Evolutionary conservation across 768 basidiomycete genomes (phyloP), one percentile per base, ranked within the genome.

Genomic region (Naganishia friedmannii): DNA sequence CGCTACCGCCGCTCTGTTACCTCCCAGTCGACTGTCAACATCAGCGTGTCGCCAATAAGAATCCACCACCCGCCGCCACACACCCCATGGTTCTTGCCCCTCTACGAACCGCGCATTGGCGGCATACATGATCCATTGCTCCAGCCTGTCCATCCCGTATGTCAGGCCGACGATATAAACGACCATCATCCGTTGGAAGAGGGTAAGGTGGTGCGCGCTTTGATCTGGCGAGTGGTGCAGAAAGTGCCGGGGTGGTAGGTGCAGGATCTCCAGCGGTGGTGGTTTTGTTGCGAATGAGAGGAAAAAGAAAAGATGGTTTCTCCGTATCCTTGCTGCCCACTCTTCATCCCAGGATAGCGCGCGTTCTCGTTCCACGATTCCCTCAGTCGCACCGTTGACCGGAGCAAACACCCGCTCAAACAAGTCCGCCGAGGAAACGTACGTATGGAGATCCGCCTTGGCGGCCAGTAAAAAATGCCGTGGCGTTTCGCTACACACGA

Each of bases 11-110:
- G n/a, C n/a, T n/a, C n/a, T n/a, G n/a, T n/a, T n/a, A n/a, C 39
- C 57, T 46, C 60, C 39, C 37, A 32, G 3, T 29, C 48, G 7
- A 21, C 6, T 21, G 31, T 26, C 28, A 31, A 15, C 45, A 28
- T 53, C 34, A 13, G 1, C 37, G 21, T 32, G 26, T 4, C 29
- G n/a, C 76, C 76, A 79, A 4, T 75, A 53, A 28, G 34, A n/a
- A 31, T 71, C 77, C 74, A 75, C 32, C 73, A 75, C 65, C 73
- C 80, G 58, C 51, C 60, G 77, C 87, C 87, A 85, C 54, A 80
- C 75, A 34, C 73, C 75, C 87, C 87, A 88, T 7, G 87, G 86
- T 74, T 88, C 87, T 29, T 82, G 76, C 0, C 86, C 86, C 15
- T 71, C 72, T 0, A 88, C 85, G 51, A 86, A 83, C 56, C 86